phyloP scores from a whole-genome alignment of 192 early-diverging fungal genomes.

The Coemansia sp. region DNA sequence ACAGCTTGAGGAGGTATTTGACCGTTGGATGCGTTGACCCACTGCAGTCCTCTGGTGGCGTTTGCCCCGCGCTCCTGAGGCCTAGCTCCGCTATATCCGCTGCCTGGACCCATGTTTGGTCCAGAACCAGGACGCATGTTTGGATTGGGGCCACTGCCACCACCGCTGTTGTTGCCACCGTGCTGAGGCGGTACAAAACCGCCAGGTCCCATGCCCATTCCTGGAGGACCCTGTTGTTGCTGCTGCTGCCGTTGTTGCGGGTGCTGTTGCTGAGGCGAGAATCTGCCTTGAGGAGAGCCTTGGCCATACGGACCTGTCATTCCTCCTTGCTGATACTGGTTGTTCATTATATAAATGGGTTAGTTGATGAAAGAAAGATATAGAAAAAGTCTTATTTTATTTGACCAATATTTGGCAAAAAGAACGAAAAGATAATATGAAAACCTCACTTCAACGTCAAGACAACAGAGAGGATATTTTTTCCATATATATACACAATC shows the following conservation, averaged over 20 bases:
- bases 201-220: conserved; percentile 5
- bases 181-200: conserved; percentile 25
- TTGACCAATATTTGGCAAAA: too few species aligned
- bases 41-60: conserved; percentile 25
- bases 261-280: conserved; percentile 2
- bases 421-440: too few species aligned
- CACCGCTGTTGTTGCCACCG: background rate
- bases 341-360: background rate
- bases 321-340: background rate
- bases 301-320: conserved; percentile 7
- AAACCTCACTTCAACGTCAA: background rate
- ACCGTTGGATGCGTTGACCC: conserved; percentile 42
- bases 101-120: conserved; percentile 1
- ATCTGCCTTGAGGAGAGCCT: conserved; percentile 2
- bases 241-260: conserved; percentile 1
- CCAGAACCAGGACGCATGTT: background rate
- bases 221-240: conserved; percentile 4
- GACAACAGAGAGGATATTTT: background rate
- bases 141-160: background rate
- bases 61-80: background rate
- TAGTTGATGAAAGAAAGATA: background rate
- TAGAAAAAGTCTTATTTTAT: background rate
- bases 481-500: background rate
- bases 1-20: conserved; percentile 57
- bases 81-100: conserved; percentile 1